These are phyloP conservation scores for Porcisia deanei DNA, from an alignment of 208 protist genomes.

Conservation along the genomic window DNA sequence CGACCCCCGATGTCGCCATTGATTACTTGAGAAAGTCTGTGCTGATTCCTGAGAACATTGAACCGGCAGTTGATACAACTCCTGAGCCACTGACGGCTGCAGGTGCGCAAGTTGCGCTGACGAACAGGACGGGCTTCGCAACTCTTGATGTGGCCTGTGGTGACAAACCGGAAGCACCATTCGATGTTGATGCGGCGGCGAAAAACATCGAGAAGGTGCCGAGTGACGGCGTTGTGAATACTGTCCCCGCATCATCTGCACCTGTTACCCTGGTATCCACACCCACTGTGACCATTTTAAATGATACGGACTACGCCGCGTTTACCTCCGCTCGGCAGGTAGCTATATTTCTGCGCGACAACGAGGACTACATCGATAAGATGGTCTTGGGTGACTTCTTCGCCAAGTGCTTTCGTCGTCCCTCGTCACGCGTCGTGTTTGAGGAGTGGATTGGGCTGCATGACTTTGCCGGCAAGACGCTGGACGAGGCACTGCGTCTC, in stretches of 20 bases:
- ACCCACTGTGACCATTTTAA: background rate
- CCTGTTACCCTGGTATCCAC: background rate
- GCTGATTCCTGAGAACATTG: conserved; percentile 19
- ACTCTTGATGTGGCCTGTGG: background rate
- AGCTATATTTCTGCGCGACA: conserved; percentile 59
- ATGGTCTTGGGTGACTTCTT: conserved; percentile 85
- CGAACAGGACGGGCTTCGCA: background rate
- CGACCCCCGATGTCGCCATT: conserved; percentile 46
- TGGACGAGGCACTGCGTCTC: conserved; percentile 80
- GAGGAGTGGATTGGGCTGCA: conserved; percentile 83
- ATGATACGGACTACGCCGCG: conserved; percentile 31
- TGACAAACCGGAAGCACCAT: background rate
- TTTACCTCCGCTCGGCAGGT: conserved; percentile 30
- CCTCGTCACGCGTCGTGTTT: conserved; percentile 53
- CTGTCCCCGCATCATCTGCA: background rate
- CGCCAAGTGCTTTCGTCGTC: conserved; percentile 70
- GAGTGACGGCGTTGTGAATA: background rate
- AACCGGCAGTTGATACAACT: background rate
- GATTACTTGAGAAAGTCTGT: conserved; percentile 53
- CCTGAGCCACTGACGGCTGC: background rate
- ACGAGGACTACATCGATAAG: conserved; percentile 81
- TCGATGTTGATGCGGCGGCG: background rate
- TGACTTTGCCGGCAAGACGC: conserved; percentile 67
- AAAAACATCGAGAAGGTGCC: background rate
- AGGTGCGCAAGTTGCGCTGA: background rate